Percentiles rank a stretch among this genome's conserved stretches.
Conservation (phyloP, 306 rosid species). For the Betula pendula region DNA sequence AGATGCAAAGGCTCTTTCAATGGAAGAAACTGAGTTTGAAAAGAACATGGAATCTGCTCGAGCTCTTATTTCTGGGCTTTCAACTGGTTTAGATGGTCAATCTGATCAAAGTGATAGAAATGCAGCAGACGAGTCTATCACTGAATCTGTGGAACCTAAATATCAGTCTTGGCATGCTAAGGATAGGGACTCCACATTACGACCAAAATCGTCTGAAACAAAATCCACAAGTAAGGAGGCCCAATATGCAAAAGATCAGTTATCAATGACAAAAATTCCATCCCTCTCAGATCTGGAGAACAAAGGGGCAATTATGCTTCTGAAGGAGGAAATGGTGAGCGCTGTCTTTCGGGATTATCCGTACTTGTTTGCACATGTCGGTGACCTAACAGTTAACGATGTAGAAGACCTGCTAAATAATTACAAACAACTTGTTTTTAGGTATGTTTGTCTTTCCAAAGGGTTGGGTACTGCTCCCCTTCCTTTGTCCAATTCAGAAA, state of each 20-base stretch:
- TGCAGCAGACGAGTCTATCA: slow-evolving; percentile 35
- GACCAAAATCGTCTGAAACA: slow-evolving; percentile 40
- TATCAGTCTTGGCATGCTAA: slow-evolving; percentile 42
- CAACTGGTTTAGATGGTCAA: slow-evolving; percentile 52
- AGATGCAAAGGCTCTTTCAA: slow-evolving; percentile 87
- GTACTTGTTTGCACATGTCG: slow-evolving; percentile 69
- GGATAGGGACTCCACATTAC: slow-evolving; percentile 44
- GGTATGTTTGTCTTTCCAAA: slow-evolving; percentile 76
- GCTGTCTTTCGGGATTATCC: slow-evolving; percentile 75
- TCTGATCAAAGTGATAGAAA: slow-evolving; percentile 48
- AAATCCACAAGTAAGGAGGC: slow-evolving; percentile 48
- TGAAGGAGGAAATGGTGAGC: slow-evolving; percentile 64
- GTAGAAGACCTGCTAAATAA: slow-evolving; percentile 81
- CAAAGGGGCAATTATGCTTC: slow-evolving; percentile 73
- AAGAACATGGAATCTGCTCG: slow-evolving; percentile 90
- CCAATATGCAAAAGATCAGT: slow-evolving; percentile 41
- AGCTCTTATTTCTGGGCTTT: slow-evolving; percentile 77
- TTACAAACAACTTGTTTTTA: slow-evolving; percentile 85
- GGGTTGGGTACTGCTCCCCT: slow-evolving; percentile 59
- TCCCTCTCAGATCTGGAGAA: slow-evolving; percentile 91
- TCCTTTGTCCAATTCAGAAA: slow-evolving; percentile 42
- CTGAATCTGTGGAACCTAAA: slow-evolving; percentile 40
- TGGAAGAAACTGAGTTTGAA: slow-evolving; percentile 88
- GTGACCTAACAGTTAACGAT: slow-evolving; percentile 70
- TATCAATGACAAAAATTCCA: slow-evolving; percentile 50